Percentiles rank a stretch among this genome's conserved stretches.
Evolutionary conservation across 495 filamentous ascomycete genomes (phyloP).

Genomic region (Aspergillus cavernicola): DNA sequence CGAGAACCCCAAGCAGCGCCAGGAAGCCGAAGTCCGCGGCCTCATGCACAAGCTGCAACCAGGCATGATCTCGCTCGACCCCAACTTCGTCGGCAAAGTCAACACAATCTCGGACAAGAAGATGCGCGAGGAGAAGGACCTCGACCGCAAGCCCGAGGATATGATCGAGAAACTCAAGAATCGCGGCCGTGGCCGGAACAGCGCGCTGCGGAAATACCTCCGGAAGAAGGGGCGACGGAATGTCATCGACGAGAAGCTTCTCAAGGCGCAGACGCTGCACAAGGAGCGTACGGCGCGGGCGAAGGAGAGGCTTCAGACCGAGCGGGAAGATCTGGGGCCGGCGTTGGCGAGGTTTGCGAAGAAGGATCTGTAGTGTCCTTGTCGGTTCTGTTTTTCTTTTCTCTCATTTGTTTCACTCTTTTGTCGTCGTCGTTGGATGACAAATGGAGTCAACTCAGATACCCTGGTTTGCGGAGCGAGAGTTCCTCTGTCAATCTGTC

Average conservation of each 20-base stretch:
- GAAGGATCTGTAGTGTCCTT: constrained; percentile 24
- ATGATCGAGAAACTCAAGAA: constrained; percentile 66
- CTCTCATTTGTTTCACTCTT: not conserved
- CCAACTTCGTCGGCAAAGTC: constrained; percentile 81
- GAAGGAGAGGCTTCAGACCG: constrained; percentile 59
- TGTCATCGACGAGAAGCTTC: constrained; percentile 81
- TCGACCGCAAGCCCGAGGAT: constrained; percentile 70
- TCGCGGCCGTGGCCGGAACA: constrained; percentile 87
- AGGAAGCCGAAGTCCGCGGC: constrained; percentile 84
- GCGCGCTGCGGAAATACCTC: constrained; percentile 76
- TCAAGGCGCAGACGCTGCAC: constrained; percentile 64
- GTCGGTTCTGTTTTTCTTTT: constrained; percentile 4
- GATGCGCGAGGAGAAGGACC: constrained; percentile 66
- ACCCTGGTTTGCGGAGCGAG: constrained; percentile 14
- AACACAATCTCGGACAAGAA: constrained; percentile 73
- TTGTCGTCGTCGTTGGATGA: constrained; percentile 2
- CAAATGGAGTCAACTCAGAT: constrained; percentile 13
- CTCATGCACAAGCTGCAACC: constrained; percentile 92
- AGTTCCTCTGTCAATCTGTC: not conserved
- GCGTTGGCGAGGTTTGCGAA: constrained; percentile 69
- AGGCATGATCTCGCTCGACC: constrained; percentile 94
- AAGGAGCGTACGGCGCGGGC: constrained; percentile 59
- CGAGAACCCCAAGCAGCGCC: constrained; percentile 87
- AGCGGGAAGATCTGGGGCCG: constrained; percentile 62
- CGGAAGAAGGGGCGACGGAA: constrained; percentile 88